Evolutionary conservation across 768 basidiomycete species (phyloP), one percentile per base, ranked within the genome.

Genomic region (Suillus clintonianus): DNA sequence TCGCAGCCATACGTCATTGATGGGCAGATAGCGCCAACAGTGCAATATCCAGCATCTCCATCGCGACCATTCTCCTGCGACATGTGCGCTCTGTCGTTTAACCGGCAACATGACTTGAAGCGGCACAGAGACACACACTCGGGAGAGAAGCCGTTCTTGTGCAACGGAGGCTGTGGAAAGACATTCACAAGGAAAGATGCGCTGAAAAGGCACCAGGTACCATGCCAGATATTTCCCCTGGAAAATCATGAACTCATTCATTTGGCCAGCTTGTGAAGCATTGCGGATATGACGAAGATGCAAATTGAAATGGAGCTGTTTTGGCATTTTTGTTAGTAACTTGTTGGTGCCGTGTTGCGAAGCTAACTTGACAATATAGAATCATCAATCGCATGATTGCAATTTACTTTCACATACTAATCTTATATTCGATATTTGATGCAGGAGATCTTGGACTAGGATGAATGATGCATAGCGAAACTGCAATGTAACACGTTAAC

Each of bases 121-220:
- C 85, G 92, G 41, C 92, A 94, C 77, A 82, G 89, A 66, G 91
- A 93, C 69, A 93, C 90, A 30, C 92, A 93, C 77, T 89, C 89
- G 6, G 91, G 91, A 42, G 91, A 93, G 75, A 93, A 92, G 73
- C 91, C 92, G 10, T 94, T 87, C 77, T 75, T 86, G 19, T 94
- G 92, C 76, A 92, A 92, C 68, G 91, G 90, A 14, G 89, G 89
- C 50, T 94, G 92, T 64, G 91, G 90, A 55, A 93, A 93, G 81
- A 92, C 91, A 3, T 94, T 93, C 72, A 94, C 91, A 56, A 84
- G 92, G 67, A 92, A 93, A 77, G 92, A 94, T 71, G 92, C 92
- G 17, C 77, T 94, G 71, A 94, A 93, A 78, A 85, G 92, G 64
- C 92, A 94, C 73, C 92, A 94, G 86, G 92, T 86, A 68, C 64